A percentile compares a stretch with the other conserved stretches of the same genome.
These are phyloP conservation scores for Magnaporthales sp. DNA, from an alignment of 2,329 filamentous ascomycete genomes.

Conservation along the genomic window DNA sequence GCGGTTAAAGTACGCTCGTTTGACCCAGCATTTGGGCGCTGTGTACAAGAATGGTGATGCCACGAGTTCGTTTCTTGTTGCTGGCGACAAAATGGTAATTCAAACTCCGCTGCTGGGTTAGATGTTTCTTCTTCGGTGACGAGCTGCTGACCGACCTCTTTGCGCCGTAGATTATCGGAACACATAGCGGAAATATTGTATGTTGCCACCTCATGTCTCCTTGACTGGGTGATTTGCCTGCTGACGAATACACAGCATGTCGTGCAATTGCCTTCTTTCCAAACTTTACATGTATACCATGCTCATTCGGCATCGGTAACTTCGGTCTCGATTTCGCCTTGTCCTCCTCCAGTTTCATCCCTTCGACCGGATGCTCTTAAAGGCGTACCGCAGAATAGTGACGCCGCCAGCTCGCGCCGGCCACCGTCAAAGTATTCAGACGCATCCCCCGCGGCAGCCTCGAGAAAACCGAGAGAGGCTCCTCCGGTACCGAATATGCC, in stretches of 20 bases:
- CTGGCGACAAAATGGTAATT: constrained; percentile 89
- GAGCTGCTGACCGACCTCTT: constrained; percentile 20
- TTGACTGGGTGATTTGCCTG: not conserved
- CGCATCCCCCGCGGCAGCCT: constrained; percentile 38
- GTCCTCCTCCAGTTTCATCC: constrained; percentile 48
- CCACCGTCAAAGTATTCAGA: constrained; percentile 30
- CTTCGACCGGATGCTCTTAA: constrained; percentile 31
- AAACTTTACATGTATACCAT: constrained; percentile 76
- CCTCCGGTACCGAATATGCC: constrained; percentile 60
- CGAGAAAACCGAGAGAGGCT: constrained; percentile 42
- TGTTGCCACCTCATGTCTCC: constrained; percentile 21
- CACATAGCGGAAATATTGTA: constrained; percentile 94
- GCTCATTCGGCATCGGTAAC: constrained; percentile 91
- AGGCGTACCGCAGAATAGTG: constrained; percentile 21
- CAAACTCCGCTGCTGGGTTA: not conserved
- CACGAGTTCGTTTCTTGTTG: constrained; percentile 82
- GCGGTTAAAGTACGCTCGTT: constrained; percentile 80
- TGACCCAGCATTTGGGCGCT: constrained; percentile 70
- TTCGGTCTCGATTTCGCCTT: constrained; percentile 81
- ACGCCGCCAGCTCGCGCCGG: constrained; percentile 21
- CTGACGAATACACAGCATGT: constrained; percentile 57
- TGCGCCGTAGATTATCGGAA: constrained; percentile 66
- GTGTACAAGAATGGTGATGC: constrained; percentile 94
- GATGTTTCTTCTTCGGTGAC: constrained; percentile 1
- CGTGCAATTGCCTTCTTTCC: constrained; percentile 72